Percentiles rank a stretch among this genome's conserved stretches.
Conservation (phyloP, 2,329 filamentous ascomycete genomes). For the Diplodia corticola region DNA sequence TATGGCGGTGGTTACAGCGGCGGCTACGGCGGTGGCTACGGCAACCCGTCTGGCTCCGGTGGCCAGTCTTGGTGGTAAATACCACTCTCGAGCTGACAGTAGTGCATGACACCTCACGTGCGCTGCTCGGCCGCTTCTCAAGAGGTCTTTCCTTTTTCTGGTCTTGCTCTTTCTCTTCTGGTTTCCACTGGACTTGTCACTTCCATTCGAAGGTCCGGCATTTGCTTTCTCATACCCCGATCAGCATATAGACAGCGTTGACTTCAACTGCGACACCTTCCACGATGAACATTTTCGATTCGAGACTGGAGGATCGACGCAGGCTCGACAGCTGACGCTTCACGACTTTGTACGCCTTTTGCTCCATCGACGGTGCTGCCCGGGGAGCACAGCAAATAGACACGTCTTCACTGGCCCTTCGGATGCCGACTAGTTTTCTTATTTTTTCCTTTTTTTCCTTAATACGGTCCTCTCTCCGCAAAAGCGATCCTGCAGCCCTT, state of each 20-base stretch:
- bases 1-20: constrained; percentile 47
- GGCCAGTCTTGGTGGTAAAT: constrained; percentile 69
- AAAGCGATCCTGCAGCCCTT: constrained; percentile 41
- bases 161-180: constrained; percentile 35
- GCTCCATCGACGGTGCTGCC: constrained; percentile 43
- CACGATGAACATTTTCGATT: constrained; percentile 37
- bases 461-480: constrained; percentile 31
- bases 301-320: constrained; percentile 28
- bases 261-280: constrained; percentile 47
- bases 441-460: constrained; percentile 31
- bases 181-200: constrained; percentile 33
- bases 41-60: constrained; percentile 65
- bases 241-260: constrained; percentile 54
- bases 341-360: constrained; percentile 42
- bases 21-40: constrained; percentile 53
- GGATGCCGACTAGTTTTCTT: constrained; percentile 34
- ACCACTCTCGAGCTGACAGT: constrained; percentile 30
- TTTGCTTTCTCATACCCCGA: constrained; percentile 46
- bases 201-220: constrained; percentile 40
- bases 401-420: constrained; percentile 41
- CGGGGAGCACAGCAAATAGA: constrained; percentile 39
- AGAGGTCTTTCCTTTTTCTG: constrained; percentile 30
- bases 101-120: constrained; percentile 8
- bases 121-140: background rate
- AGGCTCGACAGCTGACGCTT: constrained; percentile 38